Evolutionary conservation across 1,139 yeast species (phyloP), one percentile per base, ranked within the genome.

Genomic region (Magnusiomyces fungicola): DNA sequence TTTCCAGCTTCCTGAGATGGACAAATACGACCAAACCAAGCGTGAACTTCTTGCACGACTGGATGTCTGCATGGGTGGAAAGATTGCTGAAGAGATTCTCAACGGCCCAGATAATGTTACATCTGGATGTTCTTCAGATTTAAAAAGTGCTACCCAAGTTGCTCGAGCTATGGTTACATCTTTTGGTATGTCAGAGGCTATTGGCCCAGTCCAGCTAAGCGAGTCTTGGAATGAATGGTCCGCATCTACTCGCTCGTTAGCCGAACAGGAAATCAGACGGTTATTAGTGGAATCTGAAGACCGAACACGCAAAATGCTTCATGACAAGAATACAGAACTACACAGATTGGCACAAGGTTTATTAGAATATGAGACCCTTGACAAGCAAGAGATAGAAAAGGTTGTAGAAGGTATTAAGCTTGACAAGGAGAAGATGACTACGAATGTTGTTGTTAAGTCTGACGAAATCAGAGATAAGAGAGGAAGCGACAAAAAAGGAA

Each of bases 51-150:
- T 84, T 57, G 97, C 98, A 0, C 74, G 95, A 57, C 71, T 92
- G 57, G 98, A 92, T 66, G 98, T 92, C 48, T 89, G 96, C 66
- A 92, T 92, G 98, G 99, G 98, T 54, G 99, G 99, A 55, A 90
- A 90, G 67, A 82, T 90, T 54, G 98, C 98, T 30, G 99, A 92
- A 71, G 97, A 90, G 66, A 73, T 88, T 74, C 76, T 86, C 45
- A 87, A 87, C 63, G 98, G 98, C 2, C 76, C 81, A 44, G 96
- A 88, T 51, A 88, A 90, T 63, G 96, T 94, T 18, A 92, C 98
- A 1, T 80, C 92, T 58, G 97, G 97, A 7, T 90, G 97, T 70
- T 84, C 95, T 0, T 83, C 94, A 16, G 99, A 92, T 69, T 76
- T 92, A 59, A 79, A 85, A 56, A 81, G 77, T 59, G 99, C 98